Conservation (phyloP, 2,329 filamentous ascomycete species). For the Aspergillus aculeatinus region DNA sequence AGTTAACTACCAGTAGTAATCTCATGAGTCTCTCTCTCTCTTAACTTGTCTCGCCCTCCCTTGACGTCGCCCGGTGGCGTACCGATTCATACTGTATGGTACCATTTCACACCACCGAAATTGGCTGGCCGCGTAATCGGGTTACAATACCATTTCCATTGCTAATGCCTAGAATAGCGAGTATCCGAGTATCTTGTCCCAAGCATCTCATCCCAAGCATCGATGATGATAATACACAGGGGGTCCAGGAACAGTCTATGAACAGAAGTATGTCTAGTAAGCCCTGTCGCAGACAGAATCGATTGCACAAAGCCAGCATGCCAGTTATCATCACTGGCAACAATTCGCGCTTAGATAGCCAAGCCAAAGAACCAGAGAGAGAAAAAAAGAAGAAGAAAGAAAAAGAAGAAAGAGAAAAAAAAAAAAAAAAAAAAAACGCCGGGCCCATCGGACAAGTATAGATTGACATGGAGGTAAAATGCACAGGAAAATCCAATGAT, state of each 20-base stretch:
- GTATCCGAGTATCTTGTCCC: background rate
- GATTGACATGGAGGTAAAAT: background rate
- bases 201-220: background rate
- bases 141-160: background rate
- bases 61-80: constrained; percentile 7
- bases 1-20: background rate
- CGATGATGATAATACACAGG: background rate
- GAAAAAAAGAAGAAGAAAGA: background rate
- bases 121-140: background rate
- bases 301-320: background rate
- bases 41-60: background rate
- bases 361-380: background rate
- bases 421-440: constrained; percentile 1
- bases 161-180: background rate
- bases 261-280: background rate
- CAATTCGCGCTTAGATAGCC: background rate
- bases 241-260: background rate
- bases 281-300: background rate
- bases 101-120: background rate
- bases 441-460: background rate
- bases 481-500: constrained; percentile 2
- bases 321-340: background rate
- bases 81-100: constrained; percentile 4
- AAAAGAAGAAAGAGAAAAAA: no score
- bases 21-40: background rate